These are phyloP conservation scores for Aspergillus neoniger DNA, from an alignment of 2,329 filamentous ascomycete species.

Conservation along the genomic window DNA sequence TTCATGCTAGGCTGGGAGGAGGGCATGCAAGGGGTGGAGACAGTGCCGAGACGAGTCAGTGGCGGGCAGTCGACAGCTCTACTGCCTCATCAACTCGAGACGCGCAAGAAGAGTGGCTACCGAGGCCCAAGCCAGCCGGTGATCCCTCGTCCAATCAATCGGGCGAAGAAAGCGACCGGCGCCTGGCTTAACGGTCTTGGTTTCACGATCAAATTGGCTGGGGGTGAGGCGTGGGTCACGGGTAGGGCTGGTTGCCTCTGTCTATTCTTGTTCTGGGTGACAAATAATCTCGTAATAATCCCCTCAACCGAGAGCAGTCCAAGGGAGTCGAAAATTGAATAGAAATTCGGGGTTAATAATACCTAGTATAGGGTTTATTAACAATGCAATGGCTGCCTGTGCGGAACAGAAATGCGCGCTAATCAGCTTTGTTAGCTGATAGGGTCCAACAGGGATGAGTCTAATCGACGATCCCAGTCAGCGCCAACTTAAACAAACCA, in stretches of 20 bases:
- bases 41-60: too few relatives aligned
- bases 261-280: too few relatives aligned
- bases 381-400: neutral
- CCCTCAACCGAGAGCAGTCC: too few relatives aligned
- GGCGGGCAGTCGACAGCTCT: neutral
- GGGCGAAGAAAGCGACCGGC: neutral
- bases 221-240: neutral
- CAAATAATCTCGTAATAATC: too few relatives aligned
- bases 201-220: neutral
- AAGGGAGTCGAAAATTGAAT: too few relatives aligned
- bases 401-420: neutral
- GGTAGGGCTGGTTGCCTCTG: neutral
- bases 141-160: neutral
- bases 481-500: neutral
- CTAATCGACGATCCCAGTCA: neutral
- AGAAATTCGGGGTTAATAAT: too few relatives aligned
- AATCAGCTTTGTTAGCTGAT: neutral
- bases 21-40: neutral
- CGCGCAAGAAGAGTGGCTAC: neutral
- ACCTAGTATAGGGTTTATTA: too few relatives aligned
- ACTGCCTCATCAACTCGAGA: neutral
- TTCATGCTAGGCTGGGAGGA: neutral
- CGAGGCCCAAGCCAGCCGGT: neutral
- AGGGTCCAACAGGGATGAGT: neutral
- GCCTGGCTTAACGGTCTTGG: neutral